These are phyloP conservation scores for Vicia sativa DNA, from an alignment of 306 rosid species.

Conservation along the genomic window DNA sequence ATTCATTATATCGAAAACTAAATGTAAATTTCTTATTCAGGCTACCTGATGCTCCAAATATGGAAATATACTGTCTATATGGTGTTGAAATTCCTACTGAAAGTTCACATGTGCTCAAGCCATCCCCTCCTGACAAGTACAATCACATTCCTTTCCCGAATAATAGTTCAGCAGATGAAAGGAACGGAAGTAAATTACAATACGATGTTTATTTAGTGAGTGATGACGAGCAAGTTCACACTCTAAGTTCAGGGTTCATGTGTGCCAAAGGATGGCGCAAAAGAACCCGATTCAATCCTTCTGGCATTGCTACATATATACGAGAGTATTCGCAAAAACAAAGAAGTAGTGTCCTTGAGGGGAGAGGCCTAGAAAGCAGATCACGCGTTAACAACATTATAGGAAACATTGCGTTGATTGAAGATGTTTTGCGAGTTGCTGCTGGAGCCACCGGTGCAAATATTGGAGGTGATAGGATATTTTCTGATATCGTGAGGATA, in stretches of 20 bases:
- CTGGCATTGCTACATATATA: slow-evolving; percentile 54
- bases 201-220: slow-evolving; percentile 60
- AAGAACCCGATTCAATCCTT: slow-evolving; percentile 79
- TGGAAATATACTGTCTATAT: slow-evolving; percentile 78
- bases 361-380: slow-evolving; percentile 59
- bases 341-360: slow-evolving; percentile 52
- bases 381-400: slow-evolving; percentile 57
- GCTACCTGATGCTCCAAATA: slow-evolving; percentile 68
- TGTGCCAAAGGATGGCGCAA: slow-evolving; percentile 81
- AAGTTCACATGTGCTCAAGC: slow-evolving; percentile 56
- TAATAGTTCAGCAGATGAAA: slow-evolving; percentile 57
- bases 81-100: slow-evolving; percentile 75
- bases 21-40: slow-evolving; percentile 46
- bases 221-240: slow-evolving; percentile 63
- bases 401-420: slow-evolving; percentile 63
- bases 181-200: slow-evolving; percentile 43
- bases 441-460: slow-evolving; percentile 62
- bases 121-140: slow-evolving; percentile 51
- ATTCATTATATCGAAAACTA: background rate
- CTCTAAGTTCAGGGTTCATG: slow-evolving; percentile 81
- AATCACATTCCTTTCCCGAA: slow-evolving; percentile 59
- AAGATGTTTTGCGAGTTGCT: slow-evolving; percentile 67
- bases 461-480: slow-evolving; percentile 72
- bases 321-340: slow-evolving; percentile 67
- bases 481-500: slow-evolving; percentile 59